Evolutionary conservation across 75 land plant genomes (phyloP).

Genomic region (Pinus albicaulis): DNA sequence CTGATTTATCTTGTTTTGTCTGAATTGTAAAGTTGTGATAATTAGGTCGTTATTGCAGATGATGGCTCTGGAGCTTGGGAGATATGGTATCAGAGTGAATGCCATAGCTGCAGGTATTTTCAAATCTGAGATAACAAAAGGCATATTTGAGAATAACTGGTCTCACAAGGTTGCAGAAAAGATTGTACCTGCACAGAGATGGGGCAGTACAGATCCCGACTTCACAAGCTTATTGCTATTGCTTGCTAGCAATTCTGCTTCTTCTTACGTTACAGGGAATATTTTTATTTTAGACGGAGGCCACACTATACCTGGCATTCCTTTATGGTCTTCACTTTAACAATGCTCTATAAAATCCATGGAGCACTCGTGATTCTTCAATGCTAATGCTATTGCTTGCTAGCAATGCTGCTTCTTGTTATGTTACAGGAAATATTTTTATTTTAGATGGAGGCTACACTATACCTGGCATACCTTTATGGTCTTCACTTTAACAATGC

Average conservation of each 20-base stretch:
- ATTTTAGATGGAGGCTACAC: constrained; percentile 58
- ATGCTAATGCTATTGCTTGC: constrained; percentile 31
- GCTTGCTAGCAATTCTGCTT: constrained; percentile 33
- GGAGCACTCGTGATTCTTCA: not conserved
- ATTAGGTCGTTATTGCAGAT: constrained; percentile 17
- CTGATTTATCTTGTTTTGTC: not conserved
- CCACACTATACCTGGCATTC: constrained; percentile 42
- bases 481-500: constrained; percentile 43
- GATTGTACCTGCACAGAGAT: constrained; percentile 35
- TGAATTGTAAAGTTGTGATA: not conserved
- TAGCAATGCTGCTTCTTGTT: constrained; percentile 30
- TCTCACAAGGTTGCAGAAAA: constrained; percentile 25
- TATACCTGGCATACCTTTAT: constrained; percentile 46
- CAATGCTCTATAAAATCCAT: not conserved
- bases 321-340: constrained; percentile 53
- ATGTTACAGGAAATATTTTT: constrained; percentile 51
- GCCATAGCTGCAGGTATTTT: constrained; percentile 56
- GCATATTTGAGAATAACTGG: constrained; percentile 50
- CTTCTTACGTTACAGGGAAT: constrained; percentile 49
- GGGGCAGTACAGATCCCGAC: constrained; percentile 45
- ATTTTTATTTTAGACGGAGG: constrained; percentile 63
- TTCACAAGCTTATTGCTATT: constrained; percentile 47
- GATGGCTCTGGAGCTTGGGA: constrained; percentile 59
- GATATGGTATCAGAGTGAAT: constrained; percentile 48
- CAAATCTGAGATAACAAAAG: constrained; percentile 53